phyloP scores from a whole-genome alignment of 2,329 filamentous ascomycete genomes.

The Rhexocercosporidium sp. region DNA sequence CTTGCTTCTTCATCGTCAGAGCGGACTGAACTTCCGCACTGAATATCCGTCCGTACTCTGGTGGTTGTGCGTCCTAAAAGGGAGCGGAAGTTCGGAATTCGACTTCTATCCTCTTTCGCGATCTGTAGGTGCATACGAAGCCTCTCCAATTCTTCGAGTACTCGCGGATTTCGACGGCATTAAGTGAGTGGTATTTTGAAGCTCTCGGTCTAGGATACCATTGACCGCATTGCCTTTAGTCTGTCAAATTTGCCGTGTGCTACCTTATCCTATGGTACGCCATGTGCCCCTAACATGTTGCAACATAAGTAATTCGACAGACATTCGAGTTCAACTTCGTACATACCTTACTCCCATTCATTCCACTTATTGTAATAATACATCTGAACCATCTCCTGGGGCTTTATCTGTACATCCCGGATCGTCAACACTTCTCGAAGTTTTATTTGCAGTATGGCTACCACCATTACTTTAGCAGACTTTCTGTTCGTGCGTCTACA shows the following conservation, averaged over 20 bases:
- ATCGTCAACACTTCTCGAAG: not conserved
- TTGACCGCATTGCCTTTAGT: not conserved
- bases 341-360: not conserved
- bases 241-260: not conserved
- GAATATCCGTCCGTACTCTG: not conserved
- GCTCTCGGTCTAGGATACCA: not conserved
- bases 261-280: not conserved
- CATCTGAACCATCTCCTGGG: too few relatives aligned
- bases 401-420: too few relatives aligned
- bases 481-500: conserved; percentile 68
- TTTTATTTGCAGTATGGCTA: not conserved
- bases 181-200: not conserved
- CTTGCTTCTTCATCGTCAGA: not conserved
- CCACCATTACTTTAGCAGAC: conserved; percentile 57
- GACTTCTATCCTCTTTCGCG: not conserved
- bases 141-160: not conserved
- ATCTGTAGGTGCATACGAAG: not conserved
- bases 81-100: not conserved
- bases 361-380: not conserved
- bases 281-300: not conserved
- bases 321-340: not conserved
- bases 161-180: conserved; percentile 6
- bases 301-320: not conserved
- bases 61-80: not conserved
- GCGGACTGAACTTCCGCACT: not conserved